Conservation (phyloP, 257 asterid species). For the Haberlea rhodopensis region DNA sequence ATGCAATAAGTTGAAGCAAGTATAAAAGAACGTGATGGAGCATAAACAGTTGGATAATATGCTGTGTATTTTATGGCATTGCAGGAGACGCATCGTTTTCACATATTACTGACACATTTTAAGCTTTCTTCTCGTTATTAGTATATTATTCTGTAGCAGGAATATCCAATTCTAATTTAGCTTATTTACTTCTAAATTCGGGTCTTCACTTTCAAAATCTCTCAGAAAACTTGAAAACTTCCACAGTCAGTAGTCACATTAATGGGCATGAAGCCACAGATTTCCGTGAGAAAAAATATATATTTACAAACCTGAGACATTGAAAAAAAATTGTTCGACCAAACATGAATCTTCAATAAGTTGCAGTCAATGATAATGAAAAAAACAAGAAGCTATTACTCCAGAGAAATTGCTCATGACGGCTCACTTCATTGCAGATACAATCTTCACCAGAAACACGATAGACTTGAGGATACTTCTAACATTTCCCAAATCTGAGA, state of each 20-base stretch:
- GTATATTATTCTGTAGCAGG: no score
- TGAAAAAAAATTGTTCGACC: not conserved
- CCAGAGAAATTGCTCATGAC: not conserved
- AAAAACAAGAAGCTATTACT: not conserved
- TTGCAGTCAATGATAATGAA: not conserved
- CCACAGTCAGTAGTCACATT: not conserved
- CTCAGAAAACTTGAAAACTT: not conserved
- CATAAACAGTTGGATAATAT: not conserved
- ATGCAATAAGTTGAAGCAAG: constrained; percentile 17
- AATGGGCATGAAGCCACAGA: not conserved
- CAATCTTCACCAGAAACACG: constrained; percentile 5
- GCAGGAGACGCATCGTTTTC: not conserved
- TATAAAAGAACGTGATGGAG: not conserved
- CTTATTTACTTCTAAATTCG: not conserved
- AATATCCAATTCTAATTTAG: not conserved
- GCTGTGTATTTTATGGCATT: not conserved
- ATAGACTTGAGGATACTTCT: not conserved
- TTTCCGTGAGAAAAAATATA: no score
- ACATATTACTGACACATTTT: no score
- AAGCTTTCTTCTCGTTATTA: not conserved
- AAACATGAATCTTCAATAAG: constrained; percentile 2
- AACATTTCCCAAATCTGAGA: constrained; percentile 3
- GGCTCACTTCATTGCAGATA: not conserved
- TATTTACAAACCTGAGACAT: not conserved
- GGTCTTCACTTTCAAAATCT: not conserved